Evolutionary conservation across 2,329 filamentous ascomycete genomes (phyloP).

Genomic region (Microdochium nivale): DNA sequence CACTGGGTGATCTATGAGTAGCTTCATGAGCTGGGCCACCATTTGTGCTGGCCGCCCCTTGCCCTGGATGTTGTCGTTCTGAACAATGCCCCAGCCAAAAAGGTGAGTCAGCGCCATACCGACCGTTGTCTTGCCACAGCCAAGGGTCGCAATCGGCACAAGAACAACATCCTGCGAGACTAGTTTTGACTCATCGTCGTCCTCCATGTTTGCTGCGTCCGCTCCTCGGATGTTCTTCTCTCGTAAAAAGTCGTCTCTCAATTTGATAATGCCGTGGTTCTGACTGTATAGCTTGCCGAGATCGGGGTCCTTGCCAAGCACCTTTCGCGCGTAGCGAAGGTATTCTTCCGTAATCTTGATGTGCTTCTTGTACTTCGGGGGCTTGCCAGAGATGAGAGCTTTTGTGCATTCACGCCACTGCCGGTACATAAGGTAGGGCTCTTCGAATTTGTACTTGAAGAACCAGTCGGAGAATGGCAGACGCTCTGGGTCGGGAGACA

Average conservation of each 20-base stretch:
- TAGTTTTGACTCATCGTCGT: conserved; percentile 39
- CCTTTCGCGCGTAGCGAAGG: conserved; percentile 67
- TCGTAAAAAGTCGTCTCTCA: conserved; percentile 80
- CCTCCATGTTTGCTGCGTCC: conserved; percentile 75
- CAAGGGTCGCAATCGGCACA: conserved; percentile 87
- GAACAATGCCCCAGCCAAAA: conserved; percentile 86
- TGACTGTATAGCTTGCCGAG: conserved; percentile 65
- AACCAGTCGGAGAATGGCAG: conserved; percentile 83
- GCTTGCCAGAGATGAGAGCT: conserved; percentile 66
- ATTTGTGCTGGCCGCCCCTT: conserved; percentile 73
- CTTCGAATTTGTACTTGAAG: conserved; percentile 99
- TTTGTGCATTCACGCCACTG: conserved; percentile 99
- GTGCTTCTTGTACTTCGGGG: conserved; percentile 79
- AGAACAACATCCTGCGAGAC: conserved; percentile 65
- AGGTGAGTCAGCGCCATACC: conserved; percentile 73
- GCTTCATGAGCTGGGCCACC: conserved; percentile 57
- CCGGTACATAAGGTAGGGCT: conserved; percentile 96
- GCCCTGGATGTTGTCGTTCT: conserved; percentile 91
- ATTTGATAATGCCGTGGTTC: conserved; percentile 91
- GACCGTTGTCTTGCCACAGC: conserved; percentile 94
- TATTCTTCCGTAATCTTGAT: conserved; percentile 86
- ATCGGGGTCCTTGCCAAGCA: conserved; percentile 58
- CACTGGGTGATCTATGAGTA: conserved; percentile 56
- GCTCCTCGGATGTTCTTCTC: conserved; percentile 79
- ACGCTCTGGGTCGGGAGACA: conserved; percentile 38